Evolutionary conservation across 2,329 filamentous ascomycete species (phyloP).

Genomic region (Cladosporium sp.): DNA sequence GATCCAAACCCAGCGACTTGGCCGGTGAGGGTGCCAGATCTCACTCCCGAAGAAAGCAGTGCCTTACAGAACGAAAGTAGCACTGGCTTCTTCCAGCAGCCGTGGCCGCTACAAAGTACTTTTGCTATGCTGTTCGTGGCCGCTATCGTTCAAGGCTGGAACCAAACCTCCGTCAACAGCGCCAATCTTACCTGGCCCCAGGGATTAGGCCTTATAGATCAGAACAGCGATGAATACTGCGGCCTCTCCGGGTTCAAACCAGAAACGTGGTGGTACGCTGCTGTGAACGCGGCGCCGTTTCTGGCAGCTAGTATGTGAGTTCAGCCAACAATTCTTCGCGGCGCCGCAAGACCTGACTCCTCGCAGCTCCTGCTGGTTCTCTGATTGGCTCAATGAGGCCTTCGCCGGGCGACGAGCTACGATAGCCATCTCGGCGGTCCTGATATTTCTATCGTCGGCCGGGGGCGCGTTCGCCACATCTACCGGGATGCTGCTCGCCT

Average conservation of each 20-base stretch:
- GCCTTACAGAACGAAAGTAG: background rate
- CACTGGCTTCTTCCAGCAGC: slow-evolving; percentile 26
- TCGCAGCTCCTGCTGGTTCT: slow-evolving; percentile 29
- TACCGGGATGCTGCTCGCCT: slow-evolving; percentile 28
- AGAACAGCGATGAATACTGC: slow-evolving; percentile 17
- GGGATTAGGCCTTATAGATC: slow-evolving; percentile 23
- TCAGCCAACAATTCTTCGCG: slow-evolving; percentile 30
- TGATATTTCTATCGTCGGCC: slow-evolving; percentile 29
- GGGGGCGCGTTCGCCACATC: slow-evolving; percentile 25
- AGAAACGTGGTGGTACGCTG: background rate
- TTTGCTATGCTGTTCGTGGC: slow-evolving; percentile 31
- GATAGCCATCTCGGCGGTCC: slow-evolving; percentile 27
- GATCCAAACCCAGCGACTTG: slow-evolving; percentile 19
- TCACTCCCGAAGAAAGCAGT: too few relatives aligned
- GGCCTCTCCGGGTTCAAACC: slow-evolving; percentile 13
- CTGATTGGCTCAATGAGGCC: slow-evolving; percentile 31
- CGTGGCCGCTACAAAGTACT: slow-evolving; percentile 29
- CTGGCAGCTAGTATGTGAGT: slow-evolving; percentile 20
- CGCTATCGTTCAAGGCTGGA: slow-evolving; percentile 34
- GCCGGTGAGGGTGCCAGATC: background rate
- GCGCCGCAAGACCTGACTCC: slow-evolving; percentile 31
- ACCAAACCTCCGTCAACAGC: slow-evolving; percentile 30
- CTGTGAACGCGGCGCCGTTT: slow-evolving; percentile 1
- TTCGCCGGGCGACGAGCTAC: slow-evolving; percentile 28
- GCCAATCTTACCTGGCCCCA: slow-evolving; percentile 32